These are phyloP conservation scores for Penicillium coprophilum DNA, from an alignment of 495 filamentous ascomycete genomes.

Conservation along the genomic window DNA sequence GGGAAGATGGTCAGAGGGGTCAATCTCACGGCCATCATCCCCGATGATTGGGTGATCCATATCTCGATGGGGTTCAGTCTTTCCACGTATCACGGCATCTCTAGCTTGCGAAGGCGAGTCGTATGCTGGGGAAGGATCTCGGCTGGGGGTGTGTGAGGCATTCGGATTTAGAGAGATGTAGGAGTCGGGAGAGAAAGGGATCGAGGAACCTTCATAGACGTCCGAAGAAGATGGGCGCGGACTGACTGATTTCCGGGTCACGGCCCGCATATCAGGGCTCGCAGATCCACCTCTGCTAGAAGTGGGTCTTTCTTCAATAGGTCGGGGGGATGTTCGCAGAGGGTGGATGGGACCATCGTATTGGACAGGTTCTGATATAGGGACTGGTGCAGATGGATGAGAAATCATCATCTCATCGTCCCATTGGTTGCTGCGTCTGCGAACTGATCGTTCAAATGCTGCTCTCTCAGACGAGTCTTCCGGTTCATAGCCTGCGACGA, in stretches of 20 bases:
- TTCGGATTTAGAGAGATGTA: constrained; percentile 52
- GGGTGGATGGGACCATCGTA: constrained; percentile 34
- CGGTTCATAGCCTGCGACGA: constrained; percentile 69
- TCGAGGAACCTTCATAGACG: constrained; percentile 54
- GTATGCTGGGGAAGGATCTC: constrained; percentile 40
- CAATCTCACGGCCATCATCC: constrained; percentile 81
- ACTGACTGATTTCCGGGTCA: constrained; percentile 72
- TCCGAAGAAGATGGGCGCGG: constrained; percentile 62
- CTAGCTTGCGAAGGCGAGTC: constrained; percentile 44
- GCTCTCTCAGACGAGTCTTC: constrained; percentile 55
- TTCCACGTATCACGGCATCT: constrained; percentile 37
- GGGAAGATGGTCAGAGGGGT: constrained; percentile 91
- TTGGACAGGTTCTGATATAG: constrained; percentile 20
- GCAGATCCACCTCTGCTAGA: constrained; percentile 41
- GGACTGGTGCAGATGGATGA: constrained; percentile 22
- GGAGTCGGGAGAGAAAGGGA: constrained; percentile 88
- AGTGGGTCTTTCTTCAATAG: constrained; percentile 27
- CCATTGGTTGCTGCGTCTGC: constrained; percentile 33
- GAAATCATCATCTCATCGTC: constrained; percentile 35
- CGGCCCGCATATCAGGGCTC: constrained; percentile 61
- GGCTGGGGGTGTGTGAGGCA: constrained; percentile 32
- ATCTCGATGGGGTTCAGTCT: constrained; percentile 37
- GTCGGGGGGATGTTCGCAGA: constrained; percentile 40
- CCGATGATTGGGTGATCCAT: constrained; percentile 64
- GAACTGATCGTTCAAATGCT: constrained; percentile 25